Evolutionary conservation across 208 protist species (phyloP), one percentile per base, ranked within the genome.

Genomic region (Trypanosoma theileri): DNA sequence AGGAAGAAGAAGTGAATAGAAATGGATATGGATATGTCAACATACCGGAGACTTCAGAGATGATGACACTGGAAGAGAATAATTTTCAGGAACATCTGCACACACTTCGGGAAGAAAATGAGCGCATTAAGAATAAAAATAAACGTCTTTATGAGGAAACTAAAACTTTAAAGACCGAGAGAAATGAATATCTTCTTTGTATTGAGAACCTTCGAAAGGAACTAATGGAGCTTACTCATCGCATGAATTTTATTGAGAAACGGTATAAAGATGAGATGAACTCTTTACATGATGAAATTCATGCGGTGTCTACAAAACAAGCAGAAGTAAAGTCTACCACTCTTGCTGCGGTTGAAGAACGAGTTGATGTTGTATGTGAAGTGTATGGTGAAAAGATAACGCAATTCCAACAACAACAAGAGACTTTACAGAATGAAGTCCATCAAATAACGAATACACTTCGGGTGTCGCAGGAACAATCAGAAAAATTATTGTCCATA

Each of bases 391-490:
- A 48, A 48, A 12, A 48, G 16, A 9, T 48, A n/a, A 48, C 16
- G 11, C 10, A 48, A 48, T 11, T 48, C 2, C 44, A 48, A 11
- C 4, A 48, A 48, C 13, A 48, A 17, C 19, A 41, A 41, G 8
- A 59, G 1, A 17, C 0, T 24, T 24, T 64, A 7, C 59, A 53
- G 4, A 45, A 24, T 24, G 42, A 64, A 53, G 13, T 53, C 11
- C 3, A 10, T 4, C 40, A 53, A 16, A n/a, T 64, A 11, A 28
- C 44, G 42, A 42, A 53, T 9, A 42, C 42, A 19, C 24, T 64
- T 6, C 17, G 8, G 11, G 40, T 53, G 12, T 64, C 59, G 22
- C 59, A 64, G 59, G 19, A 54, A 42, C 59, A 64, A 31, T 40
- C 42, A 35, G 42, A 17, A 35, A 24, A 4, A 3, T 31, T 64